A percentile compares a stretch with the other conserved stretches of the same genome.
phyloP scores from a whole-genome alignment of 2,329 filamentous ascomycete species.

The Tolypocladium sp. region DNA sequence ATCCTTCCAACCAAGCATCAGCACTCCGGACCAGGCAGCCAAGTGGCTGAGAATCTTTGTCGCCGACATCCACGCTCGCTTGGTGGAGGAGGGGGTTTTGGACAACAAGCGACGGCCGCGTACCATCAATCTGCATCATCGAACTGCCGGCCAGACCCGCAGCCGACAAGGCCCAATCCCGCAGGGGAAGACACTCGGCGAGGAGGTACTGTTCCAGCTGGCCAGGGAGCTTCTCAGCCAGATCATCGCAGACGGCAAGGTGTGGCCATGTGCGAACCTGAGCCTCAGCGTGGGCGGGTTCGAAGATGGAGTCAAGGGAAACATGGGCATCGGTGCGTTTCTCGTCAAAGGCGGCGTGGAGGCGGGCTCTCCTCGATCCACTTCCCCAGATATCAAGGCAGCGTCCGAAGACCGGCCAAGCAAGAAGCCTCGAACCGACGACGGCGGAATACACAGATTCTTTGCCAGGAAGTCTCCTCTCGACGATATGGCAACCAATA shows the following conservation, averaged over 20 bases:
- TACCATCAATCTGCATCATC: slow-evolving; percentile 76
- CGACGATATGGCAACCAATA: slow-evolving; percentile 15
- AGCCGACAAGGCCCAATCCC: slow-evolving; percentile 73
- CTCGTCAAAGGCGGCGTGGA: slow-evolving; percentile 68
- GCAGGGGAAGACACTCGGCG: slow-evolving; percentile 62
- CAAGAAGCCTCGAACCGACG: slow-evolving; percentile 29
- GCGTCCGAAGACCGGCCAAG: slow-evolving; percentile 7
- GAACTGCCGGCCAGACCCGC: slow-evolving; percentile 62
- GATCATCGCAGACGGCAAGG: slow-evolving; percentile 64
- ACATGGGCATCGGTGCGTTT: slow-evolving; percentile 79
- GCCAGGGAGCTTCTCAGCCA: slow-evolving; percentile 70
- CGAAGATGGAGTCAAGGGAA: slow-evolving; percentile 76
- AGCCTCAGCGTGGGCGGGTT: slow-evolving; percentile 87
- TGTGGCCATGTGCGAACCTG: slow-evolving; percentile 89
- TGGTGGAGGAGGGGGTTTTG: slow-evolving; percentile 83
- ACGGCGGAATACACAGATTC: slow-evolving; percentile 46
- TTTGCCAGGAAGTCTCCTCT: slow-evolving; percentile 34
- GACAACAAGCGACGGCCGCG: slow-evolving; percentile 82
- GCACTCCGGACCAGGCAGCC: slow-evolving; percentile 64
- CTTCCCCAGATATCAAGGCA: slow-evolving; percentile 4
- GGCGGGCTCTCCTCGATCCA: slow-evolving; percentile 30
- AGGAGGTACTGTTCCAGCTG: slow-evolving; percentile 62
- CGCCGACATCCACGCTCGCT: slow-evolving; percentile 80
- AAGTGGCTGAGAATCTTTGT: slow-evolving; percentile 88
- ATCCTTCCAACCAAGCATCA: slow-evolving; percentile 81